phyloP scores from a whole-genome alignment of 23 red algal genomes.

The Gracilariopsis chorda region DNA sequence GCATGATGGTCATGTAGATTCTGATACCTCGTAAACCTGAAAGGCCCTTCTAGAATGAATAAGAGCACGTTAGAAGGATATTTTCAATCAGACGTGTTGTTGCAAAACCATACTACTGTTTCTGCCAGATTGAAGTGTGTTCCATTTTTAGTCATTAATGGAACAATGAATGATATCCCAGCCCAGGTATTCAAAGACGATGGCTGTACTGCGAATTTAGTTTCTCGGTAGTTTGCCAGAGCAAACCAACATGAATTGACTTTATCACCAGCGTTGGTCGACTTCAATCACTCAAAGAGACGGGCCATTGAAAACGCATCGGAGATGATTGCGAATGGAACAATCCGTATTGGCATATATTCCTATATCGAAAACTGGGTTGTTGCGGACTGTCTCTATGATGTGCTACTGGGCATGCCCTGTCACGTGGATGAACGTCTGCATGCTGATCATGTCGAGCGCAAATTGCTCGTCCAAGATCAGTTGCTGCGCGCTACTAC shows the following conservation, averaged over 20 bases:
- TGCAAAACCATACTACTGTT: not conserved
- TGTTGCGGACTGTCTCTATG: not conserved
- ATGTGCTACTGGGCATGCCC: not conserved
- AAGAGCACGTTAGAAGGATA: conserved; percentile 8
- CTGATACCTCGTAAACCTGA: not conserved
- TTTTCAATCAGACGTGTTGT: not conserved
- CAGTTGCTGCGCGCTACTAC: not conserved
- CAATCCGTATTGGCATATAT: not conserved
- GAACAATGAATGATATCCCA: not conserved
- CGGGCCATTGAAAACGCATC: not conserved
- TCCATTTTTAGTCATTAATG: not conserved
- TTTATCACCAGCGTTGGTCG: not conserved
- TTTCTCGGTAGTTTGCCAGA: not conserved
- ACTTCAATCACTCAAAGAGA: not conserved
- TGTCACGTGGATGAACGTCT: not conserved
- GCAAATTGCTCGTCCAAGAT: not conserved
- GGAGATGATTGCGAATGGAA: not conserved
- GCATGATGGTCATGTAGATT: not conserved
- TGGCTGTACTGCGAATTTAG: conserved; percentile 2
- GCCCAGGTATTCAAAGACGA: not conserved
- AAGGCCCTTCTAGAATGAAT: not conserved
- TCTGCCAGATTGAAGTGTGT: not conserved
- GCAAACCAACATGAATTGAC: not conserved
- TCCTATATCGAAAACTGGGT: not conserved
- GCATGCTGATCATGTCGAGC: not conserved